A percentile compares a stretch with the other conserved stretches of the same genome.
Evolutionary conservation across 139 green algal species (phyloP).

Genomic region (Parachlorella kessleri): DNA sequence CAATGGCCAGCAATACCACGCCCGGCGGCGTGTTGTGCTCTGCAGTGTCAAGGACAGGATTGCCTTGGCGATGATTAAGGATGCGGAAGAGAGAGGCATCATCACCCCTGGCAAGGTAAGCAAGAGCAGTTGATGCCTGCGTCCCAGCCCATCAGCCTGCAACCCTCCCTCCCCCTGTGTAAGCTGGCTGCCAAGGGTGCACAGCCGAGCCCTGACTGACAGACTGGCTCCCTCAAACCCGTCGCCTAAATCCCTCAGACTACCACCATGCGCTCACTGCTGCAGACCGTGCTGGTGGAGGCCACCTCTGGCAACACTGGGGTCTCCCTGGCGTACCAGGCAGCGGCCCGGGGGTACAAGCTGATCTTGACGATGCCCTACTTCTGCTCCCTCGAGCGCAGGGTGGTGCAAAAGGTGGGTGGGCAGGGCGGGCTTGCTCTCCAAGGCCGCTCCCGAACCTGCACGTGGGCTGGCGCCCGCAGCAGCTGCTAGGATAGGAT

Average conservation of each 20-base stretch:
- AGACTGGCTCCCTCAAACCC: neutral
- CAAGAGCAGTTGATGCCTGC: neutral
- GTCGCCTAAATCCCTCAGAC: neutral
- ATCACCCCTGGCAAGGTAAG: constrained; percentile 71
- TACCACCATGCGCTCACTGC: neutral
- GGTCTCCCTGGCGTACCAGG: constrained; percentile 87
- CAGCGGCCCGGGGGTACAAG: constrained; percentile 89
- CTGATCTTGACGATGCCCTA: constrained; percentile 95
- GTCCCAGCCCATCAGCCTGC: neutral
- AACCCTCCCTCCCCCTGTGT: neutral
- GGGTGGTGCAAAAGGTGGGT: constrained; percentile 62
- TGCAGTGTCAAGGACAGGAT: constrained; percentile 89
- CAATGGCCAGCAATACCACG: too few relatives aligned
- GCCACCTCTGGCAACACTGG: constrained; percentile 93
- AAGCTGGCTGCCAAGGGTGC: neutral
- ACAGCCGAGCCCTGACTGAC: neutral
- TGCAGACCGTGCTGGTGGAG: constrained; percentile 64
- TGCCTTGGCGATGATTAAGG: constrained; percentile 74
- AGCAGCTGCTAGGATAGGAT: too few relatives aligned
- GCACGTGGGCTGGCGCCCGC: too few relatives aligned
- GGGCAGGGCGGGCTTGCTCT: too few relatives aligned
- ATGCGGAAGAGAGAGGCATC: constrained; percentile 67
- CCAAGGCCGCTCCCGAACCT: too few relatives aligned
- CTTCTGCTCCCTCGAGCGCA: constrained; percentile 91
- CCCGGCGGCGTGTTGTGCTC: too few relatives aligned